These are phyloP conservation scores for Podaxis sp. DNA, from an alignment of 768 basidiomycete species.

Conservation along the genomic window DNA sequence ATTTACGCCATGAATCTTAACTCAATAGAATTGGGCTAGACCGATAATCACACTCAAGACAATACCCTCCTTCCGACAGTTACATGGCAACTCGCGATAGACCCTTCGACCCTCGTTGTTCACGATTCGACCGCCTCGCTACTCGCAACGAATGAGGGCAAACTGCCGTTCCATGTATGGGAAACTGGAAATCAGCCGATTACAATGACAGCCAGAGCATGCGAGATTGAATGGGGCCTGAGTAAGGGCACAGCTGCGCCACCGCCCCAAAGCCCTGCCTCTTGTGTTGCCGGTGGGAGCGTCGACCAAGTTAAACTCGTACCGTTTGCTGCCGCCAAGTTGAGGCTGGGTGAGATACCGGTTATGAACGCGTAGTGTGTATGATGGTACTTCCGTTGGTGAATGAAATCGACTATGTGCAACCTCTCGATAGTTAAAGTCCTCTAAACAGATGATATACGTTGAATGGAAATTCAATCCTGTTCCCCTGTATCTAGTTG, in stretches of 20 bases:
- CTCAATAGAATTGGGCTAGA: constrained; percentile 22
- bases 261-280: constrained; percentile 33
- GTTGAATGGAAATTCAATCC: no score
- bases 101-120: constrained; percentile 33
- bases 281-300: constrained; percentile 25
- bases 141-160: constrained; percentile 14
- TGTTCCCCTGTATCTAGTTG: no score
- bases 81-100: constrained; percentile 39
- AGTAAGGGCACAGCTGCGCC: constrained; percentile 30
- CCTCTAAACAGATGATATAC: no score
- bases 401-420: no score
- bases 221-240: constrained; percentile 37
- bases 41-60: constrained; percentile 37
- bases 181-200: constrained; percentile 36
- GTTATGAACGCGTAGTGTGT: constrained; percentile 8
- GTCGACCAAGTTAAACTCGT: constrained; percentile 34
- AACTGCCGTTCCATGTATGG: constrained; percentile 38
- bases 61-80: constrained; percentile 36
- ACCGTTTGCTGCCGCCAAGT: constrained; percentile 38
- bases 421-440: no score
- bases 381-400: no score
- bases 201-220: constrained; percentile 36
- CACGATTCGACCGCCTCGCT: constrained; percentile 26
- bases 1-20: neutral
- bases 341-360: constrained; percentile 40